Evolutionary conservation across 257 asterid species (phyloP), one percentile per base, ranked within the genome.

Genomic region (Solanum arcanum): DNA sequence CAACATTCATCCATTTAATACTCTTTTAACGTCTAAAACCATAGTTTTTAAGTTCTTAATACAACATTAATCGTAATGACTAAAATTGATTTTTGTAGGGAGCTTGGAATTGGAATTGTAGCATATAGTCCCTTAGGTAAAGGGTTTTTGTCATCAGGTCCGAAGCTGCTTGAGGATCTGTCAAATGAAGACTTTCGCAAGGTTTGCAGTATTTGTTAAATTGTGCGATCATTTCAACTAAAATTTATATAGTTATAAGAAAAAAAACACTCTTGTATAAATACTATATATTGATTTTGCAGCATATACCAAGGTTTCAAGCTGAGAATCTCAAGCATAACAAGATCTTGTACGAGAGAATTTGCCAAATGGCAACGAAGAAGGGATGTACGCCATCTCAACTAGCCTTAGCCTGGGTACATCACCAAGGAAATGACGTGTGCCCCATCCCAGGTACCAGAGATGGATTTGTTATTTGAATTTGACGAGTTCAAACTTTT

Each of bases 341-440:
- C 86, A 81, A 87, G 46, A 73, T 39, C 42, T 29, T 92, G 59
- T 93, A 21, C 6, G 90, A 91, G 56, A 69, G 89, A 27, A 89
- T 91, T 10, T 89, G 66, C 3, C 87, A 86, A 20, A 89, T 93
- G 80, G 92, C 93, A 27, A 37, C 15, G 9, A 86, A 83, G 89
- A 93, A 92, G 52, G 89, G 93, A 20, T 93, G 94, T 88, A 93
- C 90, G 13, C 87, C 91, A 1, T 88, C 95, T n/a, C 95, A 93
- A 66, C 90, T 93, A 21, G 93, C 95, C 13, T 89, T 93, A 82
- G 93, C 94, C 21, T 93, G 95, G 95, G 88, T 93, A 20, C 94
- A 91, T 89, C 93, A 91, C 86, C 94, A 90, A 86, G 95, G 95
- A 68, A 86, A 85, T 37, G 93, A 90, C 25, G 93, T 92, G 64